Evolutionary conservation across 257 asterid species (phyloP).

Genomic region (Fraxinus cuspidata): DNA sequence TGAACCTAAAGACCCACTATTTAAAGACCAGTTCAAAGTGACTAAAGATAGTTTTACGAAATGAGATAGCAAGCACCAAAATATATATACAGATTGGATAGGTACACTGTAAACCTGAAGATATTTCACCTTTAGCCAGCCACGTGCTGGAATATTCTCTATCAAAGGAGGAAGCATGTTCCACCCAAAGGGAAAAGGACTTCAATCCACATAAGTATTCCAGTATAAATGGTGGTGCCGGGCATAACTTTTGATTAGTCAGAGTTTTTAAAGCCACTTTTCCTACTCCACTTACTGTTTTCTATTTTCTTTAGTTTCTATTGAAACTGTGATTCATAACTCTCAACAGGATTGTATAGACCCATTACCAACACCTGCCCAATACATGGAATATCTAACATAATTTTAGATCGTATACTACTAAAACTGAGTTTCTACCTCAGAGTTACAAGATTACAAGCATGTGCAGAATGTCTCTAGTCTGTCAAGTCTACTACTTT

Average conservation of each 20-base stretch:
- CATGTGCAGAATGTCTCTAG: not conserved
- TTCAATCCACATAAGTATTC: not conserved
- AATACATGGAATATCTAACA: not conserved
- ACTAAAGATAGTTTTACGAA: not conserved
- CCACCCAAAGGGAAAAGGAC: not conserved
- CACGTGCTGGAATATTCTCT: not conserved
- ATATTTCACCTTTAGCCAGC: not conserved
- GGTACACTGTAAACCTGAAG: not conserved
- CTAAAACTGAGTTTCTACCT: too few relatives aligned
- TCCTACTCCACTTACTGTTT: not conserved
- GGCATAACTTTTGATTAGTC: not conserved
- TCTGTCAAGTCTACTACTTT: not conserved
- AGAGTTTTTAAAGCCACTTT: not conserved
- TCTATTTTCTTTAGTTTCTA: too few relatives aligned
- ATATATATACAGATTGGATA: not conserved
- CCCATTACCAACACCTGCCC: not conserved
- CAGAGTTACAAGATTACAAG: not conserved
- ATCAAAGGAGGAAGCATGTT: not conserved
- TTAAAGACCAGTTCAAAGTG: not conserved
- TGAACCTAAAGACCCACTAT: not conserved
- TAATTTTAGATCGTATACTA: not conserved
- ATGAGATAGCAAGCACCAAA: not conserved
- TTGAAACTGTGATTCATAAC: not conserved
- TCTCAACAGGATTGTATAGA: not conserved
- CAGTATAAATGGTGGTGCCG: not conserved